phyloP scores from a whole-genome alignment of 1,284 basidiomycete genomes.

The Stygiomarasmius scandens region DNA sequence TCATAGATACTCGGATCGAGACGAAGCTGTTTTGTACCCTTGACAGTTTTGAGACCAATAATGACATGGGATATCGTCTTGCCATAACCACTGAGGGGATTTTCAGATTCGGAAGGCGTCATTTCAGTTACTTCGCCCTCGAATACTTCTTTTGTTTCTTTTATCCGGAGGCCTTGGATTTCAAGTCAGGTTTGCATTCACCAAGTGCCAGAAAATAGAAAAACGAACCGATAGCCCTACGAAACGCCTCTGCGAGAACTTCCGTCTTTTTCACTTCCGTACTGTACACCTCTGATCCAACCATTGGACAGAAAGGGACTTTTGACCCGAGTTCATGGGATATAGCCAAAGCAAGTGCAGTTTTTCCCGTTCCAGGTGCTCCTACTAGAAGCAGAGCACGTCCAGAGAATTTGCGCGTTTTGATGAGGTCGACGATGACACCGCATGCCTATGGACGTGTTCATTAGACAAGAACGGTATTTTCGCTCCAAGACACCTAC shows the following conservation, averaged over 20 bases:
- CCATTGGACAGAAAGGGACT: conserved; percentile 98
- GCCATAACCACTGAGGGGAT: conserved; percentile 95
- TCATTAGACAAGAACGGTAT: conserved; percentile 4
- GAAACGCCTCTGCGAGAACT: conserved; percentile 94
- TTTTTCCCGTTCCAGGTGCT: conserved; percentile 93
- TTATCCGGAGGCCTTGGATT: conserved; percentile 83
- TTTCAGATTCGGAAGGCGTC: conserved; percentile 94
- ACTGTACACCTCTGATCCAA: conserved; percentile 96
- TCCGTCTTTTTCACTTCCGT: conserved; percentile 99
- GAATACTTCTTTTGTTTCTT: conserved; percentile 98
- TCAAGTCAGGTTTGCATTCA: too few species aligned
- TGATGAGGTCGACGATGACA: conserved; percentile 88
- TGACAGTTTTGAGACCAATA: conserved; percentile 95
- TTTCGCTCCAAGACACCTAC: conserved; percentile 43
- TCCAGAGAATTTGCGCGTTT: conserved; percentile 90
- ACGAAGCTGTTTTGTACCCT: conserved; percentile 96
- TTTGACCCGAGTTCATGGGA: conserved; percentile 94
- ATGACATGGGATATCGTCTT: conserved; percentile 98
- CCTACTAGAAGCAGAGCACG: conserved; percentile 87
- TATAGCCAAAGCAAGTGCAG: conserved; percentile 91
- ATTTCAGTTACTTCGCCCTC: conserved; percentile 98
- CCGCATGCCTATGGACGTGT: conserved; percentile 75
- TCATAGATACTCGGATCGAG: conserved; percentile 97
- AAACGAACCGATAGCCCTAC: conserved; percentile 86
- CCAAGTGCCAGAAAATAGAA: conserved; percentile 6